Conservation (phyloP, 208 protist genomes). For the Trypanosoma avium region DNA sequence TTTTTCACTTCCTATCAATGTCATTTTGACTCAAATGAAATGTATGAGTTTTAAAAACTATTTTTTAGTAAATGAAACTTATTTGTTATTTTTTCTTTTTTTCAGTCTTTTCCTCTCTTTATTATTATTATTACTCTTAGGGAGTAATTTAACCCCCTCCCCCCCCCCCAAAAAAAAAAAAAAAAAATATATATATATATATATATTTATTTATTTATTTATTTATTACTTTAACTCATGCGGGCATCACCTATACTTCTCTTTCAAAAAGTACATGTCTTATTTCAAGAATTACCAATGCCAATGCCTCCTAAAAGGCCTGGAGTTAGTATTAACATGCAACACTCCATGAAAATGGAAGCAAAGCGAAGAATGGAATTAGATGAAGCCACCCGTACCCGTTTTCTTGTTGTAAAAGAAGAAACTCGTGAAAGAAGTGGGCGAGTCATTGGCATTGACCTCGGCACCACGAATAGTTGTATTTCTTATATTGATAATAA, state of each 20-base stretch:
- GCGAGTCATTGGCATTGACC: slow-evolving; percentile 95
- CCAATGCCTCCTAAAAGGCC: slow-evolving; percentile 28
- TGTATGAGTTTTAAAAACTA: not conserved
- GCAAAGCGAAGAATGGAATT: slow-evolving; percentile 69
- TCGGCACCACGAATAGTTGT: slow-evolving; percentile 98
- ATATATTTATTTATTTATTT: not conserved
- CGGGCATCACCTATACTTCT: slow-evolving; percentile 10
- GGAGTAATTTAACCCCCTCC: too few species aligned
- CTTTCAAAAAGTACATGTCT: slow-evolving; percentile 29
- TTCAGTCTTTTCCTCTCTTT: not conserved
- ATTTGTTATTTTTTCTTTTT: not conserved
- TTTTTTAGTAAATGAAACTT: not conserved
- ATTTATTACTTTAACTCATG: not conserved
- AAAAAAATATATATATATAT: not conserved
- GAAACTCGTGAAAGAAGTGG: slow-evolving; percentile 41
- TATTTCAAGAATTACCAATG: slow-evolving; percentile 43
- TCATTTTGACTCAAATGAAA: not conserved
- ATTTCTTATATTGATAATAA: slow-evolving; percentile 88
- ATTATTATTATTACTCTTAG: not conserved
- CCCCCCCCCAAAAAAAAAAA: not conserved
- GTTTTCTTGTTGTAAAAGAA: slow-evolving; percentile 82
- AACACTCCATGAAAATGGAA: slow-evolving; percentile 82
- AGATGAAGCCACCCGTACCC: slow-evolving; percentile 54
- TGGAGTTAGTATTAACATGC: slow-evolving; percentile 50
- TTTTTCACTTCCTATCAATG: not conserved